Evolutionary conservation across 371 early-diverging fungal species (phyloP), one percentile per base, ranked within the genome.

Genomic region (Mucor velutinosus): DNA sequence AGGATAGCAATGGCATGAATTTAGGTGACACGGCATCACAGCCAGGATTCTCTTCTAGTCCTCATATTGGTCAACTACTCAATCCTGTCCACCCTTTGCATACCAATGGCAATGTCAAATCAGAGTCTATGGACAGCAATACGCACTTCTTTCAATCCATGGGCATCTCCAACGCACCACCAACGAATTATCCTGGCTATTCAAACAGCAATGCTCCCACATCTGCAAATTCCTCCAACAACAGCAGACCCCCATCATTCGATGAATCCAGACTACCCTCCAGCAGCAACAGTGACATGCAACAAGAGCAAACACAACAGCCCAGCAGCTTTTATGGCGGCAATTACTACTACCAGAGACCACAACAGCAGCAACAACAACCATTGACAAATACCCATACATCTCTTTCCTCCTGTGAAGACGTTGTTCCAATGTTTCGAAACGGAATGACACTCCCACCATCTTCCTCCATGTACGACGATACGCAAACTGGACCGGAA

Each of bases 31-130:
- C 41, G 8, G 29, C 67, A 60, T n/a, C 74, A 53, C 51, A 53
- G 14, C 64, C 58, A 35, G 65, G 53, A 30, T 62, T 74, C 45
- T 55, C 74, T 15, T 69, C 77, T 27, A 79, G 77, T 58, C 75
- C 79, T n/a, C 69, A 80, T 49, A 66, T 77, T 21, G 80, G 80
- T 17, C 80, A 77, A 30, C 45, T 80, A 25, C 62, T 80, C 12
- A 80, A 80, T 62, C 80, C 80, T 21, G 74, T 80, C 23, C 77
- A 80, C 59, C 77, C 80, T 14, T 56, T 79, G 11, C 57, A 65
- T 32, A 64, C 55, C 12, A 65, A 56, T 19, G 10, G 25, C 12
- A 55, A n/a, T n/a, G 45, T 60, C 1, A 61, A 62, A 37, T 10
- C 41, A 2, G 68, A 58, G 6, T 1, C 66, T 12, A 39, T 30